Evolutionary conservation across 106 monocot genomes (phyloP), one percentile per base, ranked within the genome.

Genomic region (Acanthochlamys bracteata): DNA sequence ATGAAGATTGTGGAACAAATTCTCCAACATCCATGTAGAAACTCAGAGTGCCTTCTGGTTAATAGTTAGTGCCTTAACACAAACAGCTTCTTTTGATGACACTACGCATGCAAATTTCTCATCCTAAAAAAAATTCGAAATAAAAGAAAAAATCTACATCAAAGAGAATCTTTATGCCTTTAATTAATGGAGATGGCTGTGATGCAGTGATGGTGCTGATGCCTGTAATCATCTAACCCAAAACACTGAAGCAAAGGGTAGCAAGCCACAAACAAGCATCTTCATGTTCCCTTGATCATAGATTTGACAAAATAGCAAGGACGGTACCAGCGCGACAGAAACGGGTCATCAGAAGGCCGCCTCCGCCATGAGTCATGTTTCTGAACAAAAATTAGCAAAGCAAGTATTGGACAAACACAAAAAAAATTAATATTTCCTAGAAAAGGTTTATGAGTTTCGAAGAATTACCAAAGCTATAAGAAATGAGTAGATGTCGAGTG

Each of bases 211-310:
- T 74, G 72, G 49, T 78, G 85, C 26, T 56, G 80, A 39, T 77
- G 89, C 57, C 77, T 71, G 58, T 42, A 59, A 16, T 85, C 80
- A 26, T 82, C 80, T 4, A 90, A 52, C 20, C 89, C 82, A 47
- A 86, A 82, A 59, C 82, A 90, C 40, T 53, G 79, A 66, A 85
- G 33, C 53, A 77, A 20, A 20, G 89, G 89, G 68, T 69, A 76
- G 68, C 81, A 89, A 12, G 81, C 75, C 24, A 77, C 85, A 61
- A 83, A 83, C 25, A 85, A 39, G 55, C 82, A 82, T n/a, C 75
- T 77, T 16, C 85, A 72, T 33, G 86, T 25, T 7, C 74, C 75
- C 46, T 74, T 71, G 22, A 78, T 24, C 10, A 75, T 64, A 23
- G 71, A 71, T 19, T 58, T 40, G 9, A 85, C 16, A 20, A 68